A percentile compares a stretch with the other conserved stretches of the same genome.
These are phyloP conservation scores for Hanseniaspora sp. DNA, from an alignment of 1,139 yeast genomes.

Conservation along the genomic window DNA sequence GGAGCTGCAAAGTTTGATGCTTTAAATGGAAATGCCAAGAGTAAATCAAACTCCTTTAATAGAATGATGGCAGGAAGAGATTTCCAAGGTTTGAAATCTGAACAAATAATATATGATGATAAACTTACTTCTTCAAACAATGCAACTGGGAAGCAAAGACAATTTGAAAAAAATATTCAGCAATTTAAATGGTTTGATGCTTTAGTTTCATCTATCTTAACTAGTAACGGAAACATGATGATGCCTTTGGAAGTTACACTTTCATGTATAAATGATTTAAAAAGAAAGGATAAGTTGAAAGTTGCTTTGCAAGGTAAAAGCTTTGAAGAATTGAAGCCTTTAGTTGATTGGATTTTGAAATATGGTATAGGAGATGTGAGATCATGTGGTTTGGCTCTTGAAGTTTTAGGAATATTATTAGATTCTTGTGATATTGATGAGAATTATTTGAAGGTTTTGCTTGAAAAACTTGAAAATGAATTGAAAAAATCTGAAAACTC, in stretches of 20 bases:
- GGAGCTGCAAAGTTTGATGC: constrained; percentile 27
- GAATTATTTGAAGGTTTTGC: constrained; percentile 52
- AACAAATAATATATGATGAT: constrained; percentile 58
- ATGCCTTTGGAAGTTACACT: constrained; percentile 67
- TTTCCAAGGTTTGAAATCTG: constrained; percentile 70
- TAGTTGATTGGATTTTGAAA: constrained; percentile 70
- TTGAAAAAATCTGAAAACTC: constrained; percentile 77
- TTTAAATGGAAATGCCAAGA: not conserved
- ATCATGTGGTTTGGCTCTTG: constrained; percentile 63
- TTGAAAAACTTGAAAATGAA: constrained; percentile 53
- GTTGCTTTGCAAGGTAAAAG: constrained; percentile 71
- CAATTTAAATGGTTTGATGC: constrained; percentile 91
- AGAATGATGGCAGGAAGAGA: constrained; percentile 87
- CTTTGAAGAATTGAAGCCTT: constrained; percentile 73
- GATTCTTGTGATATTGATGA: constrained; percentile 80
- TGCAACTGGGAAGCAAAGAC: constrained; percentile 51
- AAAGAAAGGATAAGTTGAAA: constrained; percentile 76
- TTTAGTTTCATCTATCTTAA: constrained; percentile 27
- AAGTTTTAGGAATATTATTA: constrained; percentile 69
- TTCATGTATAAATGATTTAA: constrained; percentile 72
- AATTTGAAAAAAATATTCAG: constrained; percentile 72
- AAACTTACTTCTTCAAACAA: constrained; percentile 32
- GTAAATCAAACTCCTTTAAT: constrained; percentile 34
- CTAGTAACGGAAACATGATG: constrained; percentile 54
- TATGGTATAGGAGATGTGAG: constrained; percentile 66